Percentiles rank a stretch among this genome's conserved stretches.
phyloP scores from a whole-genome alignment of 202 grass and related monocot genomes.

The Bolboschoenoplectus hybrid region DNA sequence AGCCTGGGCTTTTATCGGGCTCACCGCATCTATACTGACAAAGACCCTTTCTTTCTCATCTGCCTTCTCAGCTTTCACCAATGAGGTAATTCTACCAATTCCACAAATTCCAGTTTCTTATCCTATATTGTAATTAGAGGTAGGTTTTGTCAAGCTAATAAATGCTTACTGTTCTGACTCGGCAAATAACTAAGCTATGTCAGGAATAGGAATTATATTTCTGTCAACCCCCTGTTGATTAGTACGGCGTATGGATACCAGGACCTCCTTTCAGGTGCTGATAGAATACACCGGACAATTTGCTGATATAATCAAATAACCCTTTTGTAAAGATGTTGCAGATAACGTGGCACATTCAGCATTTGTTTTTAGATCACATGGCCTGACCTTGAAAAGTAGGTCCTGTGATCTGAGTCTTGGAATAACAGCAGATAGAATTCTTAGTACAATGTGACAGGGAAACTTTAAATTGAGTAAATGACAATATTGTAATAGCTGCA shows the following conservation, averaged over 20 bases:
- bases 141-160: background rate
- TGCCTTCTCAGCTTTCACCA: slow-evolving; percentile 83
- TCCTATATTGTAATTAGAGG: background rate
- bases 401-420: too few relatives aligned
- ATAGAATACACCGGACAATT: background rate
- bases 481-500: background rate
- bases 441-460: too few relatives aligned
- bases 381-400: background rate
- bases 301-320: background rate
- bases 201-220: background rate
- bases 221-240: background rate
- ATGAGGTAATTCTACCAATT: slow-evolving; percentile 55
- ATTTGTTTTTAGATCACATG: background rate
- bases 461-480: background rate
- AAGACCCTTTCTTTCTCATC: slow-evolving; percentile 73
- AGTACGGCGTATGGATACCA: background rate
- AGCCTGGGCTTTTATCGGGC: slow-evolving; percentile 93
- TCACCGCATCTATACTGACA: slow-evolving; percentile 68
- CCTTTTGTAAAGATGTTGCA: background rate
- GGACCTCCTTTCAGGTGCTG: background rate
- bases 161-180: background rate
- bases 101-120: background rate
- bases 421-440: too few relatives aligned
- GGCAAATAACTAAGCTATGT: background rate
- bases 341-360: background rate